Base-by-base conservation (phyloP, 768 basidiomycete genomes). In the Crucibulum laeve region DNA sequence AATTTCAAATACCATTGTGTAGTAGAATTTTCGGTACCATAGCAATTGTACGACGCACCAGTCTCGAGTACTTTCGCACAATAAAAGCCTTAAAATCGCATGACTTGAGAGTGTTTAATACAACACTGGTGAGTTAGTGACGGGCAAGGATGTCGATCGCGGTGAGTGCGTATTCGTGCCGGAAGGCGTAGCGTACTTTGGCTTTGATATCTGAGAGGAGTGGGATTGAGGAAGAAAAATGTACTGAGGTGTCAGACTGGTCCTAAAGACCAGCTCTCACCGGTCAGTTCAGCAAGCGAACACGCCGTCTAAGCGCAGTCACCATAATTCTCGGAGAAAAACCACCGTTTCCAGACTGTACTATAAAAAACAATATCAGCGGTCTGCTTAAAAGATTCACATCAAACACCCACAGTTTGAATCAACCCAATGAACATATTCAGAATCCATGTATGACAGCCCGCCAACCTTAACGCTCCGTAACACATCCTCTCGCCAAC, bases 341-440 rank as follows among this genome's bases (percentile, higher is more conserved):
- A 97, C 89, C 21, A 94, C 94, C 1, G 87, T 84, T 46, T 91
- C 88, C 18, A 95, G 62, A 17, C 93, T 92, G 63, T 90, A 95
- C 90, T 91, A 43, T 10, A 22, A 38, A 1, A 21, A 23, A 35
- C 22, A 23, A 47, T 25, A n/a, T 25, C 5, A 42, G 43, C 17
- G 21, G 21, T 8, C 18, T 22, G 23, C 25, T 5, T 23, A 41
- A 24, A 22, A 42, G 39, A 21, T n/a, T 25, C 45, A 34, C 45
- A 30, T 14, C 41, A 43, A 26, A 45, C 13, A 8, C 81, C 38
- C 42, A 91, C 90, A 50, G 87, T 77, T 64, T 99, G 95, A 54
- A 94, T 86, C 46, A 99, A 73, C 43, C 91, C 86, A 62, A 97
- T 95, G 62, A 93, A 97, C 93, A 98, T 96, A 61, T 91, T 93